These are phyloP conservation scores for Hippophae gyantsensis DNA, from an alignment of 306 rosid genomes.

Conservation along the genomic window DNA sequence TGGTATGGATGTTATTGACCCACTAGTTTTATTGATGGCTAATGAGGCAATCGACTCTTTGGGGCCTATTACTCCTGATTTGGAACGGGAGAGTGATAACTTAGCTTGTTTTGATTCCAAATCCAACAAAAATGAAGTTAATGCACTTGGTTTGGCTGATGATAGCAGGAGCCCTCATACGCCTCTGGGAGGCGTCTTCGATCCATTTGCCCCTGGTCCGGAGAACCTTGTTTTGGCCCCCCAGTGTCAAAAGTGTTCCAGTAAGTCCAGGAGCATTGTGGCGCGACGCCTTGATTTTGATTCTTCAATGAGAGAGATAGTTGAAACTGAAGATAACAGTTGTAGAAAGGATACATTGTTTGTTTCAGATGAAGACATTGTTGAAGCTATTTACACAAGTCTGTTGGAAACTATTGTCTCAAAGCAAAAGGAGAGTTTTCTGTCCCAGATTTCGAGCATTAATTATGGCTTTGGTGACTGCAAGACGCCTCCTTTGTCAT, in stretches of 20 bases:
- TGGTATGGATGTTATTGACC: constrained; percentile 15
- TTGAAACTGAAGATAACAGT: constrained; percentile 7
- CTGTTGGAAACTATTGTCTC: constrained; percentile 57
- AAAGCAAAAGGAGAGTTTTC: constrained; percentile 30
- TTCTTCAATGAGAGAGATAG: constrained; percentile 7
- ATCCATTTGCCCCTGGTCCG: constrained; percentile 66
- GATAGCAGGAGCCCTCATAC: constrained; percentile 44
- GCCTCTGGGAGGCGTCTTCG: constrained; percentile 51
- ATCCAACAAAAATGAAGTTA: constrained; percentile 4
- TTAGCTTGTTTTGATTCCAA: constrained; percentile 15
- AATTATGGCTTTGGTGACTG: constrained; percentile 28
- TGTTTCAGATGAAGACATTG: constrained; percentile 50
- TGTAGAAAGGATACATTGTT: constrained; percentile 11
- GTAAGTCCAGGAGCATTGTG: constrained; percentile 24
- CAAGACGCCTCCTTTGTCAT: constrained; percentile 34
- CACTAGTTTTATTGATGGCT: background rate
- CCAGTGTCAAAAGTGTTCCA: constrained; percentile 28
- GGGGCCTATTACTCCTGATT: constrained; percentile 61
- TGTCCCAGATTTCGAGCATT: constrained; percentile 19
- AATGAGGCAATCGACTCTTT: constrained; percentile 16
- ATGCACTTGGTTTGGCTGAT: constrained; percentile 7
- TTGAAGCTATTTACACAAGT: constrained; percentile 43
- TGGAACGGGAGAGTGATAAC: constrained; percentile 47
- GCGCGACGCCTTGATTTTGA: constrained; percentile 52
- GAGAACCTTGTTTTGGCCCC: constrained; percentile 44